These are phyloP conservation scores for Berberis vulgaris DNA, from an alignment of 164 flowering plant genomes.

Conservation along the genomic window DNA sequence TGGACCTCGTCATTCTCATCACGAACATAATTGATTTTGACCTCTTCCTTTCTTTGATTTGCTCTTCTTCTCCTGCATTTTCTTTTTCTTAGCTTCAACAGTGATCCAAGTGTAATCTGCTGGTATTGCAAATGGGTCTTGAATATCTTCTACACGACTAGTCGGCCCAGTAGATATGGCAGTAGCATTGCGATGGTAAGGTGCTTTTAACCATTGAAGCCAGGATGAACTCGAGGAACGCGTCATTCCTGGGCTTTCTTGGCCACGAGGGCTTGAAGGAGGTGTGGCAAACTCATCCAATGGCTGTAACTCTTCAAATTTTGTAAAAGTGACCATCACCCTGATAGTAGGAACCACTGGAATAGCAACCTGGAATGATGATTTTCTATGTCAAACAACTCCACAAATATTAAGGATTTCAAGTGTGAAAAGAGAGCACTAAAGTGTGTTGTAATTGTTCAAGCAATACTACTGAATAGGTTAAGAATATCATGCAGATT, in stretches of 20 bases:
- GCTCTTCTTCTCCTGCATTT: constrained; percentile 66
- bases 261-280: constrained; percentile 64
- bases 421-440: too few species aligned
- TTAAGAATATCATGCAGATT: too few species aligned
- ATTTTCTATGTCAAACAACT: background rate
- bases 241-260: constrained; percentile 38
- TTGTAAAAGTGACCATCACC: background rate
- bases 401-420: background rate
- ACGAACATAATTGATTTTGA: constrained; percentile 20
- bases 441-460: too few species aligned
- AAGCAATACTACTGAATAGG: too few species aligned
- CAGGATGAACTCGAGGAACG: constrained; percentile 57
- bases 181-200: constrained; percentile 48
- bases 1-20: background rate
- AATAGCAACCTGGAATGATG: constrained; percentile 9
- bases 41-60: constrained; percentile 57
- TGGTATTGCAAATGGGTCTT: constrained; percentile 79
- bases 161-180: constrained; percentile 29
- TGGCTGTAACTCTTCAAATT: constrained; percentile 41
- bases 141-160: constrained; percentile 58
- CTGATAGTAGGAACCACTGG: background rate
- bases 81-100: constrained; percentile 80
- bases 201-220: constrained; percentile 85
- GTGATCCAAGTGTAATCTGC: constrained; percentile 72
- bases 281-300: constrained; percentile 85